phyloP scores from a whole-genome alignment of 768 basidiomycete genomes.

The Udeniomyces megalosporus region DNA sequence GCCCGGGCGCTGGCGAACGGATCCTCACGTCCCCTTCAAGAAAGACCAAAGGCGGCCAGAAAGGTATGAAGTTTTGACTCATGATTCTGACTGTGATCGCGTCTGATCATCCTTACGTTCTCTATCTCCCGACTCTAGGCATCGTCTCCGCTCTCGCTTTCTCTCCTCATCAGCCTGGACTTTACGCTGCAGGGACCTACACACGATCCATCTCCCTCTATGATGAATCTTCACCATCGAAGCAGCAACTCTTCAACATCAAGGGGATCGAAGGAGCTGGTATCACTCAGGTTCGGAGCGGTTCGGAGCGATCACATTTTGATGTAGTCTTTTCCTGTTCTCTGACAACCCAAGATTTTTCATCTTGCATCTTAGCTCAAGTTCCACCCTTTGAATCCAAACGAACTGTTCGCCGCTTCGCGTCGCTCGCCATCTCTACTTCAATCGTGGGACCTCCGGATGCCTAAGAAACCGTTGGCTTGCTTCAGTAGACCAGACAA shows the following conservation, averaged over 20 bases:
- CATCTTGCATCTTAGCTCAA: constrained; percentile 38
- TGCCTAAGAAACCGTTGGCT: constrained; percentile 34
- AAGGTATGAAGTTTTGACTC: constrained; percentile 43
- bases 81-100: no score
- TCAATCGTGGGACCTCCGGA: constrained; percentile 65
- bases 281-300: constrained; percentile 27
- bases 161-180: constrained; percentile 43
- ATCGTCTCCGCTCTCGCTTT: constrained; percentile 76
- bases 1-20: constrained; percentile 58
- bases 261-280: constrained; percentile 35
- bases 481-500: constrained; percentile 19
- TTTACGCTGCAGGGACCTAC: constrained; percentile 69
- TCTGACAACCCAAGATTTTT: background rate
- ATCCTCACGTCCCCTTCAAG: constrained; percentile 53
- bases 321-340: constrained; percentile 20
- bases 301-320: background rate
- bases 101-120: background rate
- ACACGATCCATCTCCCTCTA: constrained; percentile 30
- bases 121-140: constrained; percentile 35
- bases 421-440: constrained; percentile 43
- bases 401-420: constrained; percentile 63
- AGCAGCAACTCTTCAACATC: constrained; percentile 43
- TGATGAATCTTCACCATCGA: constrained; percentile 40
- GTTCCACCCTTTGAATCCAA: constrained; percentile 58
- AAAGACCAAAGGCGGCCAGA: constrained; percentile 69